Percentiles rank a stretch among this genome's conserved stretches.
These are phyloP conservation scores for Astragalus glycyphyllos DNA, from an alignment of 306 rosid species.

Conservation along the genomic window DNA sequence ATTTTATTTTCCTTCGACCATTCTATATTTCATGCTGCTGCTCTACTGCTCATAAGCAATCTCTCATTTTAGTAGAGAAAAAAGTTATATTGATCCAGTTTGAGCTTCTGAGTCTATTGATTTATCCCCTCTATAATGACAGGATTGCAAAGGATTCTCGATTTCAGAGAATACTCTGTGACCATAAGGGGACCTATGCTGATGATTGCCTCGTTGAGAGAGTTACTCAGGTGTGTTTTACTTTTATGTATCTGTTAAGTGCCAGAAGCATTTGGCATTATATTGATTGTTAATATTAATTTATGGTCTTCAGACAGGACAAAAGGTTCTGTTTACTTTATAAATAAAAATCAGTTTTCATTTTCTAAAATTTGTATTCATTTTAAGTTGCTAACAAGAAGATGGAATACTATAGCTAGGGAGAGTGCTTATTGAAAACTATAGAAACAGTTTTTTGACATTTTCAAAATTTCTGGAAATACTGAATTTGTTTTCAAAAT, in stretches of 20 bases:
- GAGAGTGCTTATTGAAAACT: too few relatives aligned
- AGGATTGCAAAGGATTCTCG: slow-evolving; percentile 98
- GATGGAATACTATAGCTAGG: too few relatives aligned
- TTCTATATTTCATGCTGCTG: slow-evolving; percentile 11
- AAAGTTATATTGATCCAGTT: not conserved
- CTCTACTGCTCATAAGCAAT: slow-evolving; percentile 8
- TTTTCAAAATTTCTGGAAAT: too few relatives aligned
- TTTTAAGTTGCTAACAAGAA: too few relatives aligned
- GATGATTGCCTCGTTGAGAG: slow-evolving; percentile 92
- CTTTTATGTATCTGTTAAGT: slow-evolving; percentile 12
- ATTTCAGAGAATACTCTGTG: slow-evolving; percentile 81
- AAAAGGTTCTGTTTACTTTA: too few relatives aligned
- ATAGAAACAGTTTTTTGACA: too few relatives aligned
- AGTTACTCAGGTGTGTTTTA: slow-evolving; percentile 70
- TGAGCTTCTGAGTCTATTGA: slow-evolving; percentile 31
- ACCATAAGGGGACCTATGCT: slow-evolving; percentile 91
- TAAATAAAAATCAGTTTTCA: too few relatives aligned
- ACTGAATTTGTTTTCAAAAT: too few relatives aligned
- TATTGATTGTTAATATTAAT: slow-evolving; percentile 4
- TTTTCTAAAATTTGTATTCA: too few relatives aligned
- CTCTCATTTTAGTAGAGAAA: not conserved
- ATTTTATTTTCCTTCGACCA: not conserved
- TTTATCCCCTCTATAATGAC: slow-evolving; percentile 26
- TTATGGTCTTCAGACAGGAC: not conserved
- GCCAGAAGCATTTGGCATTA: not conserved